Conservation (phyloP, 805 yeast genomes). For the Saccharomyces kudriavzevii region DNA sequence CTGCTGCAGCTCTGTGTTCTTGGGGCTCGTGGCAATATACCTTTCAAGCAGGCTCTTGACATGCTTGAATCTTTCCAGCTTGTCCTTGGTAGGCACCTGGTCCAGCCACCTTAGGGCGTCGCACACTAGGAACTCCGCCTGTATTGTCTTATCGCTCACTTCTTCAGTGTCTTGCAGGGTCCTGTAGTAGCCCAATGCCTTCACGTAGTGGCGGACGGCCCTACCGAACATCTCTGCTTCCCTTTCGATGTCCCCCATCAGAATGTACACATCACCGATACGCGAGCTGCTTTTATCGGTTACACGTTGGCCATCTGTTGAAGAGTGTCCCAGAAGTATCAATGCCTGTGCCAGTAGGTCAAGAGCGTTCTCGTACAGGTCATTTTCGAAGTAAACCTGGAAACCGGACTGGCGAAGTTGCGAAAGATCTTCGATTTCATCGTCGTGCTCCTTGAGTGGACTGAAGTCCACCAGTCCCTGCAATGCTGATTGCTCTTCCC, state of each 20-base stretch:
- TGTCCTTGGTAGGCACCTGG: background rate
- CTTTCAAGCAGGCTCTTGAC: constrained; percentile 1
- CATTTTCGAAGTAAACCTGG: constrained; percentile 11
- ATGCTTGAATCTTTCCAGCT: background rate
- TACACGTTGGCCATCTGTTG: background rate
- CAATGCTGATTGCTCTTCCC: background rate
- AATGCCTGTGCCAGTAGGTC: constrained; percentile 59
- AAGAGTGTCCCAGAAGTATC: constrained; percentile 9
- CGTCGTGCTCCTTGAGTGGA: background rate
- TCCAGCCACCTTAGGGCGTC: background rate
- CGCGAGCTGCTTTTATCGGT: constrained; percentile 30
- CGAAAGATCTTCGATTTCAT: background rate
- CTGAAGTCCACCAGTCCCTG: background rate
- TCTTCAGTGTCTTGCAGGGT: constrained; percentile 29
- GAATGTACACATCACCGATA: constrained; percentile 65
- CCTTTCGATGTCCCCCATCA: constrained; percentile 81
- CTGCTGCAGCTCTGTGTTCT: constrained; percentile 31
- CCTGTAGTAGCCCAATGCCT: constrained; percentile 37
- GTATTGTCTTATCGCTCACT: background rate
- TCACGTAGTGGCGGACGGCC: constrained; percentile 60
- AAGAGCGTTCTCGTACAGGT: constrained; percentile 74
- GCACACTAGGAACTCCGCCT: background rate
- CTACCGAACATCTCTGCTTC: constrained; percentile 84
- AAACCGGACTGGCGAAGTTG: constrained; percentile 3
- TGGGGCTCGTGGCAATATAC: constrained; percentile 7